These are phyloP conservation scores for Parietaria judaica DNA, from an alignment of 306 rosid genomes.

Conservation along the genomic window DNA sequence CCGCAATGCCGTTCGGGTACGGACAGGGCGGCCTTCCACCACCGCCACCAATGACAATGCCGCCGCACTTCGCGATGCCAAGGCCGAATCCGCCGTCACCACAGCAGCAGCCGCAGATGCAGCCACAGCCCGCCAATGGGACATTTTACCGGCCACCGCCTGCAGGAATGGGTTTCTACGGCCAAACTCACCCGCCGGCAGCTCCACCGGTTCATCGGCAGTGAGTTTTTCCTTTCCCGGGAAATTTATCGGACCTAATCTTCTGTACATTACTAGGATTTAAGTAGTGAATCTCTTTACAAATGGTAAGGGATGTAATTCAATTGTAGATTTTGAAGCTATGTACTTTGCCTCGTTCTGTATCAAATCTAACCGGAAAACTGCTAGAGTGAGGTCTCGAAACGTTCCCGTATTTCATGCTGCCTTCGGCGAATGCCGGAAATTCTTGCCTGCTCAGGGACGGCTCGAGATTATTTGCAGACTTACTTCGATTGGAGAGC, in stretches of 20 bases:
- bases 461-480: background rate
- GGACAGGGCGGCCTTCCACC: conserved; percentile 55
- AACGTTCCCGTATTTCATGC: background rate
- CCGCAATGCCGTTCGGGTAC: conserved; percentile 57
- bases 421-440: too few species aligned
- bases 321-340: conserved; percentile 5
- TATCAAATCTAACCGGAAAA: background rate
- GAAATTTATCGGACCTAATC: conserved; percentile 28
- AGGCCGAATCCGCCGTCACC: conserved; percentile 45
- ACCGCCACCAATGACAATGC: conserved; percentile 72
- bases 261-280: conserved; percentile 53
- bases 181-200: conserved; percentile 57
- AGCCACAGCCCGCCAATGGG: conserved; percentile 42
- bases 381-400: background rate
- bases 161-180: conserved; percentile 62
- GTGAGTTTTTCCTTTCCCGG: conserved; percentile 25
- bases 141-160: conserved; percentile 60
- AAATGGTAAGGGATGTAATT: conserved; percentile 1
- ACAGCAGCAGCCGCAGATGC: conserved; percentile 49
- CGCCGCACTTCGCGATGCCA: conserved; percentile 56
- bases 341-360: background rate
- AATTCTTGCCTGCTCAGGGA: background rate
- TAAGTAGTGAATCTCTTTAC: conserved; percentile 8
- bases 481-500: background rate
- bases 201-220: conserved; percentile 73